Percentiles rank a stretch among this genome's conserved stretches.
Conservation (phyloP, 2,329 filamentous ascomycete species). For the Alternaria sp. region DNA sequence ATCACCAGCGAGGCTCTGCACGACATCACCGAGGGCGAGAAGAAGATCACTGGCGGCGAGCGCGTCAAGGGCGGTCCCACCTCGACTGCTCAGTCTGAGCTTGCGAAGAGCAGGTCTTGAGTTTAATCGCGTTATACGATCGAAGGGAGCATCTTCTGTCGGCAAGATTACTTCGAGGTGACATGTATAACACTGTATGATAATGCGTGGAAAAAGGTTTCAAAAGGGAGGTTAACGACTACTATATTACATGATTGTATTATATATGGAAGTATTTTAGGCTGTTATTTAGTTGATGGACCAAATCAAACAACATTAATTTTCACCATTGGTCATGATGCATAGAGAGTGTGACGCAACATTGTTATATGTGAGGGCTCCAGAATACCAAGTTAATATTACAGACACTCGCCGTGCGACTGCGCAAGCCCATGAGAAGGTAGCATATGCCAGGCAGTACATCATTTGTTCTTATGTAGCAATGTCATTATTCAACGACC, state of each 20-base stretch:
- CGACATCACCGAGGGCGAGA: constrained; percentile 47
- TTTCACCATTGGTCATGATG: no score
- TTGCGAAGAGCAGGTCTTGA: constrained; percentile 38
- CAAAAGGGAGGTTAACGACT: background rate
- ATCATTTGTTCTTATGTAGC: background rate
- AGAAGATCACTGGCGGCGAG: constrained; percentile 46
- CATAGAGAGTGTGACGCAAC: no score
- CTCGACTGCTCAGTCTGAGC: constrained; percentile 44
- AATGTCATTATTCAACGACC: background rate
- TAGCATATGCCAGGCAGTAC: no score
- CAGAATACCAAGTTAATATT: no score
- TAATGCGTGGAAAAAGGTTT: background rate
- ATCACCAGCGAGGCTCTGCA: constrained; percentile 44
- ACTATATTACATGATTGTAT: background rate
- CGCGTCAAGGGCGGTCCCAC: constrained; percentile 45
- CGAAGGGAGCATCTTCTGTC: background rate
- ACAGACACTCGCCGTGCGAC: no score
- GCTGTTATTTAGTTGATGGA: background rate
- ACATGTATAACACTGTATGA: constrained; percentile 6
- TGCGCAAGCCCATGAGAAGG: no score
- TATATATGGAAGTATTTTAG: background rate
- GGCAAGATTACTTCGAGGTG: background rate
- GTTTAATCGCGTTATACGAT: background rate
- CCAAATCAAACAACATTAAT: background rate
- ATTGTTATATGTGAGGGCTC: no score